Conservation (phyloP, 305 asterid species). For the Vinca major region DNA sequence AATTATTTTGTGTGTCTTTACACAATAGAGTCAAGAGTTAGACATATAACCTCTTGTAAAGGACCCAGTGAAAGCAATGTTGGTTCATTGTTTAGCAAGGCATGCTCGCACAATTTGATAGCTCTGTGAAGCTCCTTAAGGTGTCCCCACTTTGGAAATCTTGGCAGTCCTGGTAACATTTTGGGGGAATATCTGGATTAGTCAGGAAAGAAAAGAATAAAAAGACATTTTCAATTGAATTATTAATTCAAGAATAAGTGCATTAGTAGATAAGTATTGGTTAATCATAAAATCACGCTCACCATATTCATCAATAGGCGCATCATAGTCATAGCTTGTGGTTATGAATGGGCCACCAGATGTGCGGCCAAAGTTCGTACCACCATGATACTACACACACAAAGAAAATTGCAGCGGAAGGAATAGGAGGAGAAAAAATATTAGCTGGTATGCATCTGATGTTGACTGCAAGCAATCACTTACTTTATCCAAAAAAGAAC, state of each 20-base stretch:
- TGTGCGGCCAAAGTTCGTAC: constrained; percentile 97
- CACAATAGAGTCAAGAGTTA: constrained; percentile 2
- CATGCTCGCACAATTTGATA: constrained; percentile 62
- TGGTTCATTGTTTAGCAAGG: constrained; percentile 51
- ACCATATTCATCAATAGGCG: constrained; percentile 97
- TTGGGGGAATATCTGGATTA: constrained; percentile 18
- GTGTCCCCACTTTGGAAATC: constrained; percentile 92
- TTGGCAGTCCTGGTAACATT: constrained; percentile 60
- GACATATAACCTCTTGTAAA: constrained; percentile 53
- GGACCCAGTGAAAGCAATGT: constrained; percentile 51
- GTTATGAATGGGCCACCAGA: constrained; percentile 96
- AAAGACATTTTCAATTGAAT: not conserved
- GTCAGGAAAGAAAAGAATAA: not conserved
- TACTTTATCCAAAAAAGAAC: not conserved
- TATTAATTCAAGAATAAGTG: not conserved
- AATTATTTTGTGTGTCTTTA: not conserved
- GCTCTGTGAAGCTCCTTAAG: constrained; percentile 86
- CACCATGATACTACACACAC: constrained; percentile 76
- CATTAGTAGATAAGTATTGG: constrained; percentile 1
- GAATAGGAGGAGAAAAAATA: constrained; percentile 11
- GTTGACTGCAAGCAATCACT: not conserved
- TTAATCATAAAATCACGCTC: constrained; percentile 11
- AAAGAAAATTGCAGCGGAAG: constrained; percentile 16
- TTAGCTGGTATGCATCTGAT: not conserved
- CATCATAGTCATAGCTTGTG: constrained; percentile 94